Percentiles rank a stretch among this genome's conserved stretches.
phyloP scores from a whole-genome alignment of 805 yeast species.

The Tetrapisispora fleetii region DNA sequence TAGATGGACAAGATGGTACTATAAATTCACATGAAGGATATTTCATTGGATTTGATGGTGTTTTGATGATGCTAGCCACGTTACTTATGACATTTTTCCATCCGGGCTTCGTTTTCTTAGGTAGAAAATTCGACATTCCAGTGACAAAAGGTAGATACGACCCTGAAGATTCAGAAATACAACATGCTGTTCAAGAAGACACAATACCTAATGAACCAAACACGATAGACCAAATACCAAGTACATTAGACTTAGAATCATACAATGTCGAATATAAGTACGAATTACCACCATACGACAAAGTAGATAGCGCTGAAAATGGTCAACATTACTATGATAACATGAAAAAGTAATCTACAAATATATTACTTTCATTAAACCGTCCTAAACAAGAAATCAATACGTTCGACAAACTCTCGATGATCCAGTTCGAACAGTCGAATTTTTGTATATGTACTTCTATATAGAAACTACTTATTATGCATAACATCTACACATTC shows the following conservation, averaged over 20 bases:
- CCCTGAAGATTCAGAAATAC: slow-evolving; percentile 7
- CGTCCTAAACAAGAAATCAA: too few relatives aligned
- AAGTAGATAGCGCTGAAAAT: not conserved
- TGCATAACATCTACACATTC: too few relatives aligned
- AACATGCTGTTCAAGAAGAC: not conserved
- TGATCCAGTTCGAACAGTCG: too few relatives aligned
- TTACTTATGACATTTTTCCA: slow-evolving; percentile 43
- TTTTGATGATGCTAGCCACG: slow-evolving; percentile 47
- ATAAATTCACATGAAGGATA: slow-evolving; percentile 52
- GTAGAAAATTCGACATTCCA: slow-evolving; percentile 20
- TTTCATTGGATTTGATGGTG: slow-evolving; percentile 50
- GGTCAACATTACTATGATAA: too few relatives aligned
- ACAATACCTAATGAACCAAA: not conserved
- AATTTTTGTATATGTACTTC: too few relatives aligned
- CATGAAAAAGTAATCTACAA: too few relatives aligned
- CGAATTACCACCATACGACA: not conserved
- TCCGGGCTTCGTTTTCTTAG: slow-evolving; percentile 50
- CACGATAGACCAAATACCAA: too few relatives aligned
- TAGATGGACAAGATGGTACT: slow-evolving; percentile 53
- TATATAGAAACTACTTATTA: too few relatives aligned
- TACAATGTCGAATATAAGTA: not conserved
- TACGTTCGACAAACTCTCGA: too few relatives aligned
- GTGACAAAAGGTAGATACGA: slow-evolving; percentile 15
- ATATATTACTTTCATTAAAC: too few relatives aligned
- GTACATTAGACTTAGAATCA: too few relatives aligned